Evolutionary conservation across 345 rosid genomes (phyloP).

Genomic region (Turnera subulata): DNA sequence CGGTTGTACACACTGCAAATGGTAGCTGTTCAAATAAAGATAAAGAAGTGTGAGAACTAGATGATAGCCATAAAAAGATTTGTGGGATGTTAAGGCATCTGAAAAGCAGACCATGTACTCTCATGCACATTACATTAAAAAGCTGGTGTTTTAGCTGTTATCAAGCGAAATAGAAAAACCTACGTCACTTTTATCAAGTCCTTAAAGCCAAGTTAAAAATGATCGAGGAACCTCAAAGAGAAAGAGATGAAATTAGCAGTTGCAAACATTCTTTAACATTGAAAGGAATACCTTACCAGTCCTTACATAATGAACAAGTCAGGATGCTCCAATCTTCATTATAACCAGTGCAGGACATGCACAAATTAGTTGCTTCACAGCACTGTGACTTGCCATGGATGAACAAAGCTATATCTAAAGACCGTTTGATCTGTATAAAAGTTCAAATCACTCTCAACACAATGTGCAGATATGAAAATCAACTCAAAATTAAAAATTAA

Average conservation of each 20-base stretch:
- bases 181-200: background rate
- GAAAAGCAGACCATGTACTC: background rate
- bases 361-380: slow-evolving; percentile 18
- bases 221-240: background rate
- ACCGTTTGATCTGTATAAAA: slow-evolving; percentile 43
- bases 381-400: slow-evolving; percentile 38
- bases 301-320: slow-evolving; percentile 48
- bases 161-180: background rate
- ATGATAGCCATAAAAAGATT: background rate
- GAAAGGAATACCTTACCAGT: slow-evolving; percentile 44
- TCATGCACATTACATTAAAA: background rate
- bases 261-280: slow-evolving; percentile 3
- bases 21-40: slow-evolving; percentile 49
- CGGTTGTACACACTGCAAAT: slow-evolving; percentile 42
- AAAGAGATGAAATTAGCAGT: background rate
- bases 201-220: background rate
- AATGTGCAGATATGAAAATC: background rate
- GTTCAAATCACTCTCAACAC: slow-evolving; percentile 4
- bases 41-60: slow-evolving; percentile 1
- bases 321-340: slow-evolving; percentile 27
- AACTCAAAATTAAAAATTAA: too few relatives aligned
- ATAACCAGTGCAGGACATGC: slow-evolving; percentile 39
- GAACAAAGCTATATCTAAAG: slow-evolving; percentile 43
- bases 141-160: background rate
- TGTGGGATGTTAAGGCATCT: background rate